A percentile compares a stretch with the other conserved stretches of the same genome.
These are phyloP conservation scores for Cephalotrichum gorgonifer DNA, from an alignment of 2,329 filamentous ascomycete species.

Conservation along the genomic window DNA sequence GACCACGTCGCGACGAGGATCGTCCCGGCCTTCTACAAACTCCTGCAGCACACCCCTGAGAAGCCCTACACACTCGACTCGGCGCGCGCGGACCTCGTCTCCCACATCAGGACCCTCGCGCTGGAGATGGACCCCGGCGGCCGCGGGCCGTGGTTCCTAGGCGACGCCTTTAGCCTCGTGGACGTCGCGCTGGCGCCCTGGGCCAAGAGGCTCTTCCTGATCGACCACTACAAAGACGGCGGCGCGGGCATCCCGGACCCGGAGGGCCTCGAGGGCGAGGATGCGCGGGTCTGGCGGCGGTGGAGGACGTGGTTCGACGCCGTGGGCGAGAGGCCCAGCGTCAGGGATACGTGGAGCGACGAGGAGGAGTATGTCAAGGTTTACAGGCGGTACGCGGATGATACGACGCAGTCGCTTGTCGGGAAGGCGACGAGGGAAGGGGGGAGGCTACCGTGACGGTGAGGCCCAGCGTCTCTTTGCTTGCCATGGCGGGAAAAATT, in stretches of 20 bases:
- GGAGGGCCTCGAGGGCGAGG: slow-evolving; percentile 25
- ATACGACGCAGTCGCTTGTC: slow-evolving; percentile 51
- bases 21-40: slow-evolving; percentile 57
- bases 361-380: slow-evolving; percentile 56
- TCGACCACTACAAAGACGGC: slow-evolving; percentile 62
- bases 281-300: slow-evolving; percentile 49
- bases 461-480: too few relatives aligned
- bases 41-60: slow-evolving; percentile 42
- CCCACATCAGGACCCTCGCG: slow-evolving; percentile 48
- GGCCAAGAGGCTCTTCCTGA: slow-evolving; percentile 60
- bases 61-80: slow-evolving; percentile 39
- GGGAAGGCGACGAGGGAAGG: slow-evolving; percentile 54
- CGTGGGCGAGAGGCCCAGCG: slow-evolving; percentile 47
- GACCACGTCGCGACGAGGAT: slow-evolving; percentile 60
- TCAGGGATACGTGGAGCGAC: slow-evolving; percentile 58
- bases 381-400: slow-evolving; percentile 58
- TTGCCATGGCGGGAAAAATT: too few relatives aligned
- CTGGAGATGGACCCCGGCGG: slow-evolving; percentile 43
- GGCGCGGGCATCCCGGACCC: slow-evolving; percentile 33
- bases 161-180: slow-evolving; percentile 51
- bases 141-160: slow-evolving; percentile 53
- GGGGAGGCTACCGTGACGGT: slow-evolving; percentile 42
- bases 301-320: slow-evolving; percentile 57
- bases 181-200: slow-evolving; percentile 66
- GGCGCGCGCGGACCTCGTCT: slow-evolving; percentile 47